Percentiles rank a stretch among this genome's conserved stretches.
These are phyloP conservation scores for Eutrema yunnanense DNA, from an alignment of 345 rosid species.

Conservation along the genomic window DNA sequence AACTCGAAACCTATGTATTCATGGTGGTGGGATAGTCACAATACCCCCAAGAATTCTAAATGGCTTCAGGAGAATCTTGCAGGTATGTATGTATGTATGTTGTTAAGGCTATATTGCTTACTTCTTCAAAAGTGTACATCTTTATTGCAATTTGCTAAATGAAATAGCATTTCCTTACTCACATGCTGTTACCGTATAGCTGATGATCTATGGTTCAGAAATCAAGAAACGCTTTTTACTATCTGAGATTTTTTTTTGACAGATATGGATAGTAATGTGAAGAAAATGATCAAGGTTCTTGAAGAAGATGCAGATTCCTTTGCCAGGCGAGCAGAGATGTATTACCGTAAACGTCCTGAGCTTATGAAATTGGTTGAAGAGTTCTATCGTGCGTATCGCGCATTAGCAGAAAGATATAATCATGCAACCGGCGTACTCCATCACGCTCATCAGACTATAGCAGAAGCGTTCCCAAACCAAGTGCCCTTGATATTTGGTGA, in stretches of 20 bases:
- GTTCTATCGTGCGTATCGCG: constrained; percentile 92
- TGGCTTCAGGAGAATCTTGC: constrained; percentile 96
- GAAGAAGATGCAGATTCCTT: constrained; percentile 99
- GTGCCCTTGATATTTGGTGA: constrained; percentile 52
- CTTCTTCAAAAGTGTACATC: neutral
- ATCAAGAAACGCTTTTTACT: neutral
- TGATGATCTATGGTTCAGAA: neutral
- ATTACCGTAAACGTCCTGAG: constrained; percentile 90
- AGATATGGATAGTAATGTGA: constrained; percentile 93
- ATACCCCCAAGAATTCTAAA: constrained; percentile 87
- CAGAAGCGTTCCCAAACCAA: constrained; percentile 86
- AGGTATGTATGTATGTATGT: constrained; percentile 34
- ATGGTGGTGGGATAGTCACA: constrained; percentile 99
- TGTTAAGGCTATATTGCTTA: neutral
- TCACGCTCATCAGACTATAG: constrained; percentile 80
- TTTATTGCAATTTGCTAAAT: neutral
- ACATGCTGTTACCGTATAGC: neutral
- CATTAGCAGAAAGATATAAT: constrained; percentile 93
- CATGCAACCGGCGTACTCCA: constrained; percentile 90
- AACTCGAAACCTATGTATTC: constrained; percentile 71
- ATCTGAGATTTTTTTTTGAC: constrained; percentile 10
- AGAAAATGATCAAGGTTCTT: constrained; percentile 87
- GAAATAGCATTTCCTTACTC: neutral
- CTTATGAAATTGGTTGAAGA: constrained; percentile 93
- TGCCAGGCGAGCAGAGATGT: constrained; percentile 96